Evolutionary conservation across 2,329 filamentous ascomycete species (phyloP).

Genomic region (Sporothrix pallida): DNA sequence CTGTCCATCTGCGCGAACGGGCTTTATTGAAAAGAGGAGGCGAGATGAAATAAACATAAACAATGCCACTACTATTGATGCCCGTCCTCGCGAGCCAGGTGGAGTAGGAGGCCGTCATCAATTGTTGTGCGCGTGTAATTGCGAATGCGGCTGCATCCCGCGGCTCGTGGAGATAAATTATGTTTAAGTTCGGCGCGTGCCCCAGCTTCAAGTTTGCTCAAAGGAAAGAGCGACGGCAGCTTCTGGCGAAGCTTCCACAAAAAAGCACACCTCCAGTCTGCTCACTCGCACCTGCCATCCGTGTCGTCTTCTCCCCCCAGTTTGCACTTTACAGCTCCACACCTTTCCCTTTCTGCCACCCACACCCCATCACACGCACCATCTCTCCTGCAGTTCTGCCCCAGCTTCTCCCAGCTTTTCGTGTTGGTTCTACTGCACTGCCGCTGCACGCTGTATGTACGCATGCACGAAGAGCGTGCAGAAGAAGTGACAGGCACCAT

Average conservation of each 20-base stretch:
- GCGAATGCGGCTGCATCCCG: background rate
- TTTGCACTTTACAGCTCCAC: background rate
- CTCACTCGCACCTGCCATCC: background rate
- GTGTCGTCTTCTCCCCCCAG: background rate
- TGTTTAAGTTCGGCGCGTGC: background rate
- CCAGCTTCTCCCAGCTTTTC: background rate
- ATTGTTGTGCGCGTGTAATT: background rate
- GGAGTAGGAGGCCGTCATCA: background rate
- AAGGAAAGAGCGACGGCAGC: background rate
- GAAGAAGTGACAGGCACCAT: slow-evolving; percentile 17
- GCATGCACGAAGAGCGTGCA: background rate
- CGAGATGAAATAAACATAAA: background rate
- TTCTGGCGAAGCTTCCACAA: background rate
- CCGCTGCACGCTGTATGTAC: slow-evolving; percentile 30
- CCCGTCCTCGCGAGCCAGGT: background rate
- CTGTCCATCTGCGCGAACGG: background rate
- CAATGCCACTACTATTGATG: background rate
- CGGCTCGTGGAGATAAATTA: background rate
- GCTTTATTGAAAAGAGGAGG: background rate
- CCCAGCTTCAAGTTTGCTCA: background rate
- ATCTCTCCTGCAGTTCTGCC: slow-evolving; percentile 21
- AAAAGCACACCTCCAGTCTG: background rate
- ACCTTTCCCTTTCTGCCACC: slow-evolving; percentile 3
- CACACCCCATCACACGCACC: slow-evolving; percentile 13
- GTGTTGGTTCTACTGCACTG: slow-evolving; percentile 2